Percentiles rank a stretch among this genome's conserved stretches.
These are phyloP conservation scores for Metschnikowia cubensis DNA, from an alignment of 805 yeast genomes.

Conservation along the genomic window DNA sequence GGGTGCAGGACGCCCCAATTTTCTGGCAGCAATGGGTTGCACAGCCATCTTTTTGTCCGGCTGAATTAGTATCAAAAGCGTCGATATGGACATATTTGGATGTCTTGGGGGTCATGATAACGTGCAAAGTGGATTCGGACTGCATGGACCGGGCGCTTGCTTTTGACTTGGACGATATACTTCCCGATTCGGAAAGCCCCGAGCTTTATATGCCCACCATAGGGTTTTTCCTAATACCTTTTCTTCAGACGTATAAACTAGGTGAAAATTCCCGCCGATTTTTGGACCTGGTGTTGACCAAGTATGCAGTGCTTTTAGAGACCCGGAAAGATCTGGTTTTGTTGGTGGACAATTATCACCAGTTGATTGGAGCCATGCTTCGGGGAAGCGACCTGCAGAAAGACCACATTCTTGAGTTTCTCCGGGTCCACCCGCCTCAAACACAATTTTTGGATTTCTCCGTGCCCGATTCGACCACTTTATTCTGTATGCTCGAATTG, in stretches of 20 bases:
- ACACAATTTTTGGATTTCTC: background rate
- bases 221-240: background rate
- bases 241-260: background rate
- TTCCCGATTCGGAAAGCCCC: too few relatives aligned
- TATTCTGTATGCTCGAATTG: background rate
- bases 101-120: background rate
- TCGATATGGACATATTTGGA: background rate
- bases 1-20: background rate
- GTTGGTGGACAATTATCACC: background rate
- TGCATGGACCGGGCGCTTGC: background rate
- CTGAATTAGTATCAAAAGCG: background rate
- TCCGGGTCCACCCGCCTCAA: background rate
- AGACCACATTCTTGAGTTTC: background rate
- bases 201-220: too few relatives aligned
- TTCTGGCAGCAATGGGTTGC: background rate
- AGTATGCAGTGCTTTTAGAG: background rate
- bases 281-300: background rate
- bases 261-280: background rate
- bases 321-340: too few relatives aligned
- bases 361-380: background rate
- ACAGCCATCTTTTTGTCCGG: background rate
- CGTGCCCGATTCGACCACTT: background rate
- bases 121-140: background rate
- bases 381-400: background rate
- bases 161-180: background rate